Percentiles rank a stretch among this genome's conserved stretches.
Conservation (phyloP, 805 yeast genomes). For the Suhomyces sp. region DNA sequence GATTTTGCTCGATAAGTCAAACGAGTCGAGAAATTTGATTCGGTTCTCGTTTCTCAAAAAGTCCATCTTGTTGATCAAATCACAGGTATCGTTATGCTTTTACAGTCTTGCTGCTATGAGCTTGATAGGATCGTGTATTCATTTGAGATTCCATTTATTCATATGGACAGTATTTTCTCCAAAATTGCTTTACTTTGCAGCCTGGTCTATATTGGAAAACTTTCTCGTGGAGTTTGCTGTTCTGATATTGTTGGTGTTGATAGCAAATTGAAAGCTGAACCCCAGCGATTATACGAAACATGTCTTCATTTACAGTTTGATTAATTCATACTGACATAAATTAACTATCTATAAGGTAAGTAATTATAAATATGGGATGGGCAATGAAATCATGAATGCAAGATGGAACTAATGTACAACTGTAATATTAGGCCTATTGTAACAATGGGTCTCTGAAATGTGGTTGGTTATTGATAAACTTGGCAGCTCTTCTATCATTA, state of each 20-base stretch:
- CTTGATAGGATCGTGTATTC: constrained; percentile 66
- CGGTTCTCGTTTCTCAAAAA: constrained; percentile 26
- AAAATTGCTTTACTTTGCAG: constrained; percentile 73
- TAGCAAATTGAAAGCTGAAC: not conserved
- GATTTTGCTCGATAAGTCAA: constrained; percentile 12
- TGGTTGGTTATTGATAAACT: constrained; percentile 75
- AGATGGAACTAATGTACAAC: not conserved
- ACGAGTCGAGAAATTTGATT: constrained; percentile 13
- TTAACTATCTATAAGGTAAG: not conserved
- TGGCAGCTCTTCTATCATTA: constrained; percentile 60
- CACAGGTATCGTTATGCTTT: constrained; percentile 46
- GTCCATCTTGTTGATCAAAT: constrained; percentile 34
- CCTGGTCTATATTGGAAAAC: constrained; percentile 63
- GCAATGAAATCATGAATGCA: constrained; percentile 5
- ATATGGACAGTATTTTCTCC: constrained; percentile 99
- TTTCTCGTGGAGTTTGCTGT: constrained; percentile 30
- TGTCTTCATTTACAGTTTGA: too few species aligned
- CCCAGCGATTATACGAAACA: not conserved
- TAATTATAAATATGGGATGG: too few species aligned
- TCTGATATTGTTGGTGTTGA: constrained; percentile 5
- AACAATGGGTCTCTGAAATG: constrained; percentile 51
- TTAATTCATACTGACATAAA: too few species aligned
- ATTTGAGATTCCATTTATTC: constrained; percentile 80
- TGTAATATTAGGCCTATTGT: constrained; percentile 10
- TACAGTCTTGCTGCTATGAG: constrained; percentile 60